Percentiles rank a stretch among this genome's conserved stretches.
Evolutionary conservation across 148 eudicot genomes (phyloP).

Genomic region (Persicaria tinctoria): DNA sequence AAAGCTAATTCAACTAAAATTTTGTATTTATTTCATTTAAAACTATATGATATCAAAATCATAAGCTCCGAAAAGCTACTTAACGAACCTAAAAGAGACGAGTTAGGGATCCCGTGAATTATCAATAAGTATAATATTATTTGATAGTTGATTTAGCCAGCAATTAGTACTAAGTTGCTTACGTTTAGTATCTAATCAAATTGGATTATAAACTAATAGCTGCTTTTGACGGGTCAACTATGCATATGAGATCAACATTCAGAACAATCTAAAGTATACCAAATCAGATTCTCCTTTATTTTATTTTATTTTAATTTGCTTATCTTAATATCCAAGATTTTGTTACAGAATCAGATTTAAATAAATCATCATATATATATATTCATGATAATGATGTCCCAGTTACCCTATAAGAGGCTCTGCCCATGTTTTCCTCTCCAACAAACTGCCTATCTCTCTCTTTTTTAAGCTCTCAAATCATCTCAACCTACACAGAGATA

Average conservation of each 20-base stretch:
- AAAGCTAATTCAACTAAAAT: too few relatives aligned
- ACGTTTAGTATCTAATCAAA: not conserved
- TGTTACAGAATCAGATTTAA: not conserved
- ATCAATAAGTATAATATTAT: too few relatives aligned
- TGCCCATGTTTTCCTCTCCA: constrained; percentile 1
- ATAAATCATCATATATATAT: not conserved
- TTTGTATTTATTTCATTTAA: too few relatives aligned
- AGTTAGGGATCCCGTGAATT: too few relatives aligned
- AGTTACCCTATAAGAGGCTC: not conserved
- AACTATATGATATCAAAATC: too few relatives aligned
- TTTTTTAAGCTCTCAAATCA: too few relatives aligned
- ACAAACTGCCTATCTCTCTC: not conserved
- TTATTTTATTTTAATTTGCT: not conserved
- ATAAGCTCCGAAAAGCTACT: too few relatives aligned
- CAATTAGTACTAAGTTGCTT: not conserved
- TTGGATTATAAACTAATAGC: not conserved
- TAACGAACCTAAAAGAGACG: too few relatives aligned
- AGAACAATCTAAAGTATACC: not conserved
- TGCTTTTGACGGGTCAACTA: not conserved
- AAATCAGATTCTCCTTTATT: not conserved
- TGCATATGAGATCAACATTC: not conserved
- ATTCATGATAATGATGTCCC: not conserved
- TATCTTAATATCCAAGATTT: not conserved
- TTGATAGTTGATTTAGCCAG: too few relatives aligned
- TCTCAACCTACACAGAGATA: too few relatives aligned